Conservation (phyloP, 768 basidiomycete genomes). For the Pisolithus marmoratus region DNA sequence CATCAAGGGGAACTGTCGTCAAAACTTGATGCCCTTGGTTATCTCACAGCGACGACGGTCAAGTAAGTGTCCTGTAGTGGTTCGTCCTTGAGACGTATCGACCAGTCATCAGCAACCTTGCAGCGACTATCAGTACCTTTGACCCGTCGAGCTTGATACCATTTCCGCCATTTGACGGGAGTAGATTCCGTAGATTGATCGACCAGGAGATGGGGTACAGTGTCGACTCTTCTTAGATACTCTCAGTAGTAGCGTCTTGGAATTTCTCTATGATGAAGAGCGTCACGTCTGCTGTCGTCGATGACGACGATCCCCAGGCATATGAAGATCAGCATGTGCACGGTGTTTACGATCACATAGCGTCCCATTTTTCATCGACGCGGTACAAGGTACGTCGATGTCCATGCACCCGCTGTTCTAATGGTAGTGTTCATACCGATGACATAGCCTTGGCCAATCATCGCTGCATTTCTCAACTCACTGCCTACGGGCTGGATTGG, state of each 20-base stretch:
- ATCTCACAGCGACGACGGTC: conserved; percentile 53
- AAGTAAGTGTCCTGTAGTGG: conserved; percentile 38
- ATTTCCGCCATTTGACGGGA: conserved; percentile 67
- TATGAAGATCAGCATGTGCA: conserved; percentile 81
- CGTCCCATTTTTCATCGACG: conserved; percentile 81
- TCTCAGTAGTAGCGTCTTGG: conserved; percentile 3
- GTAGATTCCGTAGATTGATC: conserved; percentile 58
- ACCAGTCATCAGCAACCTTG: conserved; percentile 41
- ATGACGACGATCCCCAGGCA: conserved; percentile 43
- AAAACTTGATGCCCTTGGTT: conserved; percentile 50
- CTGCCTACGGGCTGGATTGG: conserved; percentile 78
- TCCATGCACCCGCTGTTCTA: neutral
- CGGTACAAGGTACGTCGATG: conserved; percentile 72
- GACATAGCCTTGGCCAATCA: conserved; percentile 83
- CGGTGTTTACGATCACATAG: conserved; percentile 78
- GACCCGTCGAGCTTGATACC: conserved; percentile 40
- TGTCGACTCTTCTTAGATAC: conserved; percentile 18
- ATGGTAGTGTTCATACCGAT: neutral
- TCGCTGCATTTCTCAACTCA: conserved; percentile 64
- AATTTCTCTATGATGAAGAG: conserved; percentile 12
- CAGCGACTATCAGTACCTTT: conserved; percentile 47
- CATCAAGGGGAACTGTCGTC: conserved; percentile 88
- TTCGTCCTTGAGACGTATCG: neutral
- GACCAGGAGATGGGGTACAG: conserved; percentile 77
- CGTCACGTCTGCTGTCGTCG: conserved; percentile 37